These are phyloP conservation scores for Malassezia brasiliensis DNA, from an alignment of 1,284 basidiomycete species.

Conservation along the genomic window DNA sequence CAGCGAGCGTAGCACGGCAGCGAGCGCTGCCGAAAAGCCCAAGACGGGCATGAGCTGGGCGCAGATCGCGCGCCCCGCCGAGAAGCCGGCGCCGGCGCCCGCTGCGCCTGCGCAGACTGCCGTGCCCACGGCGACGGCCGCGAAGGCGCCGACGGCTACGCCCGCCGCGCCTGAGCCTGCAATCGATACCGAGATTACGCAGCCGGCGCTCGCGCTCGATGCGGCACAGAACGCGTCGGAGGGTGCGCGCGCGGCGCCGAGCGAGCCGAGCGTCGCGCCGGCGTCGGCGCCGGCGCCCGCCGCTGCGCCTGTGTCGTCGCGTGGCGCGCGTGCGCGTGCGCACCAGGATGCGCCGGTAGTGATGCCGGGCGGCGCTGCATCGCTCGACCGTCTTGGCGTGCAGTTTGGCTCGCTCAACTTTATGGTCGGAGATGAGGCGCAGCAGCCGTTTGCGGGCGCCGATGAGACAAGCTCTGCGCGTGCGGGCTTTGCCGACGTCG, in stretches of 20 bases:
- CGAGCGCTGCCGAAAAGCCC: slow-evolving; percentile 27
- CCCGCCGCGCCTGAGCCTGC: slow-evolving; percentile 1
- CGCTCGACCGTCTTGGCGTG: slow-evolving; percentile 44
- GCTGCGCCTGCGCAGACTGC: background rate
- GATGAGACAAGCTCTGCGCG: background rate
- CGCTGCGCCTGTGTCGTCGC: background rate
- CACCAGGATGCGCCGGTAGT: slow-evolving; percentile 43
- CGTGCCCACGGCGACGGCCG: slow-evolving; percentile 10
- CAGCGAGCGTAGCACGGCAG: background rate
- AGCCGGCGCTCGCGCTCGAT: slow-evolving; percentile 3
- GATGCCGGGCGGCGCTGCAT: slow-evolving; percentile 37
- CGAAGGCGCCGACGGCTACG: background rate
- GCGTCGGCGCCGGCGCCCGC: slow-evolving; percentile 7
- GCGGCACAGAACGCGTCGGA: slow-evolving; percentile 16
- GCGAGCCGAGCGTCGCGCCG: background rate
- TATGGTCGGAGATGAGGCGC: slow-evolving; percentile 30
- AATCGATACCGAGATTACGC: slow-evolving; percentile 7
- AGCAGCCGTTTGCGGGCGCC: background rate
- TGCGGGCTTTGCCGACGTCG: background rate
- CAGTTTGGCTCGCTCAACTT: slow-evolving; percentile 46
- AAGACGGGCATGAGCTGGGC: slow-evolving; percentile 41
- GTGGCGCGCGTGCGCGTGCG: slow-evolving; percentile 19
- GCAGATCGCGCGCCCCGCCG: slow-evolving; percentile 36
- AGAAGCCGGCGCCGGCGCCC: slow-evolving; percentile 4
- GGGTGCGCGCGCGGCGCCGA: background rate